These are phyloP conservation scores for Cymbopogon flexuosus DNA, from an alignment of 202 grass and related monocot species.

Conservation along the genomic window DNA sequence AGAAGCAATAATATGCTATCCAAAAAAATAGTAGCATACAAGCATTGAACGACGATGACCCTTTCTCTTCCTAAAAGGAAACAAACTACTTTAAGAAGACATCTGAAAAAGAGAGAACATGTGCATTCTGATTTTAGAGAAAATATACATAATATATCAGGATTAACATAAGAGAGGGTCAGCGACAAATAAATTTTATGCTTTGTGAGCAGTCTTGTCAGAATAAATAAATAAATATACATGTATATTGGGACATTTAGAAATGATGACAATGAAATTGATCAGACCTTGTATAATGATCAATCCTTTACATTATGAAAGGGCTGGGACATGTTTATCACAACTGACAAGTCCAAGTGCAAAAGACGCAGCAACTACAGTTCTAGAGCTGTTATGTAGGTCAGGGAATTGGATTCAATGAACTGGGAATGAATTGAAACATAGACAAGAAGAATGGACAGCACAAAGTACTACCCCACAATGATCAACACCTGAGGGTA, in stretches of 20 bases:
- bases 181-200: neutral
- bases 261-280: neutral
- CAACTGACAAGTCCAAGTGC: slow-evolving; percentile 24
- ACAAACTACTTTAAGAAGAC: slow-evolving; percentile 1
- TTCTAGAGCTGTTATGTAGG: slow-evolving; percentile 24
- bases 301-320: slow-evolving; percentile 1
- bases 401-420: slow-evolving; percentile 11
- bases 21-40: slow-evolving; percentile 18
- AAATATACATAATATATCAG: neutral
- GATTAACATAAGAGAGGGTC: neutral
- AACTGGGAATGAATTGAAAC: neutral
- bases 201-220: neutral
- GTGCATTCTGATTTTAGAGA: neutral
- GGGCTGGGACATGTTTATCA: slow-evolving; percentile 26
- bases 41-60: neutral
- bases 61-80: slow-evolving; percentile 6
- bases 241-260: neutral
- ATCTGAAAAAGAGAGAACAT: slow-evolving; percentile 4
- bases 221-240: neutral
- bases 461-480: slow-evolving; percentile 13
- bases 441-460: slow-evolving; percentile 38
- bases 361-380: slow-evolving; percentile 35
- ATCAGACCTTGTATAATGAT: slow-evolving; percentile 13
- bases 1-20: slow-evolving; percentile 24
- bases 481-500: slow-evolving; percentile 22